Conservation (phyloP, 768 basidiomycete genomes). For the Leccinum truebloodii region DNA sequence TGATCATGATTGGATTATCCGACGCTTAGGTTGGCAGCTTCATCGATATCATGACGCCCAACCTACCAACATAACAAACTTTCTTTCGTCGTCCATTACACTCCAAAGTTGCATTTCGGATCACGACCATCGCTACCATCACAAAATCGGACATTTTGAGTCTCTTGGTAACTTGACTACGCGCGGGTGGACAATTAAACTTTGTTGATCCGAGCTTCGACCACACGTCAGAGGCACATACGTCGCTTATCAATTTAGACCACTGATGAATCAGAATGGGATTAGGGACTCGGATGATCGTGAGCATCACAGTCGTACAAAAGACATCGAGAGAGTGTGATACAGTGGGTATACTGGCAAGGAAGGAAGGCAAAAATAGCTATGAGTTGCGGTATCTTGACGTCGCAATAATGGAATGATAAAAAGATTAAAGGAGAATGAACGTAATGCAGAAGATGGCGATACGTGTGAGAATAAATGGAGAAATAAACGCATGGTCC, state of each 20-base stretch:
- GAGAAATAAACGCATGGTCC: not conserved
- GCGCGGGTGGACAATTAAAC: constrained; percentile 17
- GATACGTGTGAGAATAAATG: constrained; percentile 10
- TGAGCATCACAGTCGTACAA: constrained; percentile 4
- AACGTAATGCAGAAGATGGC: constrained; percentile 9
- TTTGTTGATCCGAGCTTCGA: constrained; percentile 1
- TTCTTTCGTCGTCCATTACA: not conserved
- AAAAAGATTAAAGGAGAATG: constrained; percentile 13
- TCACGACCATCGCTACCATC: constrained; percentile 16
- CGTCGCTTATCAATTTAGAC: not conserved
- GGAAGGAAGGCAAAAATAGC: not conserved
- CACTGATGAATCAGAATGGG: not conserved
- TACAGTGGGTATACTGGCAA: constrained; percentile 20
- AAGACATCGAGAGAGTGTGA: not conserved
- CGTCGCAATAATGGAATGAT: constrained; percentile 19
- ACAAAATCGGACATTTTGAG: not conserved
- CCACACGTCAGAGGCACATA: not conserved
- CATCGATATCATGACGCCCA: not conserved
- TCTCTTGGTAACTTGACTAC: constrained; percentile 14
- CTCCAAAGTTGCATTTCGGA: not conserved
- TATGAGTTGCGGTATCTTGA: constrained; percentile 1
- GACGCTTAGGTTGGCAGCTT: not conserved
- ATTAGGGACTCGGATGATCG: constrained; percentile 4
- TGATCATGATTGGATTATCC: not conserved
- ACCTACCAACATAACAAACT: not conserved